Evolutionary conservation across 2,329 filamentous ascomycete species (phyloP).

Genomic region (Verticillium klebahnii): DNA sequence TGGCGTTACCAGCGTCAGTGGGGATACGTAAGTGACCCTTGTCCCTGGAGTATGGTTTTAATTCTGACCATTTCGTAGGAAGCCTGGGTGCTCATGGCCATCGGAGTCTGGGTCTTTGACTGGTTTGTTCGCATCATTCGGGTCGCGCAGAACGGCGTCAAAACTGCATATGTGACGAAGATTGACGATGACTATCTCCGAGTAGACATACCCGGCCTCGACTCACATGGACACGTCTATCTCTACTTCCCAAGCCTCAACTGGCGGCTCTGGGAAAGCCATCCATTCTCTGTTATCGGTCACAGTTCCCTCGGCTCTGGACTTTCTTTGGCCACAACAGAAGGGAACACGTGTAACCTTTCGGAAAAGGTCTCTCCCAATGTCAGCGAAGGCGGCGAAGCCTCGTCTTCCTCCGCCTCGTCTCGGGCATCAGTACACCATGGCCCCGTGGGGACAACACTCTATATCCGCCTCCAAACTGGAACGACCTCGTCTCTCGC

Average conservation of each 20-base stretch:
- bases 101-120: conserved; percentile 24
- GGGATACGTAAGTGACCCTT: conserved; percentile 28
- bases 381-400: neutral
- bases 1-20: conserved; percentile 28
- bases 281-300: conserved; percentile 24
- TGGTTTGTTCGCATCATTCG: conserved; percentile 18
- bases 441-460: conserved; percentile 16
- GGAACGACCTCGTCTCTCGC: conserved; percentile 19
- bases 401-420: neutral
- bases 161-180: conserved; percentile 19
- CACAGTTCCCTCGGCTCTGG: neutral
- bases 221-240: conserved; percentile 31
- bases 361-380: conserved; percentile 3
- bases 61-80: conserved; percentile 6
- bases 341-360: neutral
- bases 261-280: conserved; percentile 27
- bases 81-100: conserved; percentile 21
- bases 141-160: conserved; percentile 16
- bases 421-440: neutral
- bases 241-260: conserved; percentile 44
- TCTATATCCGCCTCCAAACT: conserved; percentile 19
- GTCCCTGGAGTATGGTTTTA: neutral
- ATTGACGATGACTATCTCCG: conserved; percentile 24
- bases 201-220: conserved; percentile 20
- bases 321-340: conserved; percentile 9